phyloP scores from a whole-genome alignment of 108 stramenopile genomes.

The Discostella stelligeroides region DNA sequence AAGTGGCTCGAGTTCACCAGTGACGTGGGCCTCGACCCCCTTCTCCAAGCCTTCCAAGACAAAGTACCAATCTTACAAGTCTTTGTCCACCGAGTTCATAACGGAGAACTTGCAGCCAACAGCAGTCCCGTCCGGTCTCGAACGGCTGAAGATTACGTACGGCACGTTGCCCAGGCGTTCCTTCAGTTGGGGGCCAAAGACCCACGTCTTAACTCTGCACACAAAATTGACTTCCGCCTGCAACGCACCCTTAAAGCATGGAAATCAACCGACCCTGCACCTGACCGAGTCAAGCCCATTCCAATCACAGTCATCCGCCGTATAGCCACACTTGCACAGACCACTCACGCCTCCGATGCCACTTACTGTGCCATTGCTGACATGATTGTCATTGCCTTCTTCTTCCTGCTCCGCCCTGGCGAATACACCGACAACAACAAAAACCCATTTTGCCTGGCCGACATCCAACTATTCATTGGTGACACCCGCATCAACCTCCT shows the following conservation, averaged over 20 bases:
- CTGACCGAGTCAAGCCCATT: conserved; percentile 25
- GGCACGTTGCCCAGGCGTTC: too few relatives aligned
- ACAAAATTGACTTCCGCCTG: too few relatives aligned
- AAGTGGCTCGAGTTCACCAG: conserved; percentile 23
- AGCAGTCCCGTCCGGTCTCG: conserved; percentile 12
- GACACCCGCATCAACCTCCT: conserved; percentile 18
- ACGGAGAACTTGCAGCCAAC: conserved; percentile 3
- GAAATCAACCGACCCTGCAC: conserved; percentile 32
- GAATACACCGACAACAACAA: too few relatives aligned
- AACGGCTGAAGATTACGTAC: too few relatives aligned
- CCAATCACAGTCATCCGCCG: conserved; percentile 30
- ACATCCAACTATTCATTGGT: conserved; percentile 42
- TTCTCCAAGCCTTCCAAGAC: conserved; percentile 35
- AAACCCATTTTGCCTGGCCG: conserved; percentile 29
- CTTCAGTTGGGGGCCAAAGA: conserved; percentile 30
- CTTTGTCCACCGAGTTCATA: too few relatives aligned
- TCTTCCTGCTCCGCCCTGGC: too few relatives aligned
- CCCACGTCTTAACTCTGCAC: too few relatives aligned
- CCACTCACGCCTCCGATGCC: neutral
- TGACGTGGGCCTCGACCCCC: too few relatives aligned
- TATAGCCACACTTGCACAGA: neutral
- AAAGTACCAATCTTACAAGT: conserved; percentile 37
- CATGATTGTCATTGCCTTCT: too few relatives aligned
- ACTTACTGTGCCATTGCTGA: too few relatives aligned
- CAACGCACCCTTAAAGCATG: conserved; percentile 6